Conservation (phyloP, 805 yeast species). For the Saccharomycopsis sp. region DNA sequence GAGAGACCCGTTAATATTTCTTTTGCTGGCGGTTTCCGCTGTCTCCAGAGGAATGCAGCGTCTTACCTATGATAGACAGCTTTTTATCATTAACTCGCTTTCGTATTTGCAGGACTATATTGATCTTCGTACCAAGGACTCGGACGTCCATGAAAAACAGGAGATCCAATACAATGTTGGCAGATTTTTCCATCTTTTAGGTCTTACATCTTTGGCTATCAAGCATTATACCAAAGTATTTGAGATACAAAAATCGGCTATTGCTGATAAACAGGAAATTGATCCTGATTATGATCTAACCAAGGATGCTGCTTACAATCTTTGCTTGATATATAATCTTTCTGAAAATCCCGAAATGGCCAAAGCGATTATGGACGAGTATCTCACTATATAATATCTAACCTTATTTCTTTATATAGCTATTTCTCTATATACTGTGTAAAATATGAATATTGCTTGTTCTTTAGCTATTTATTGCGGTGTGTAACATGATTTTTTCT, state of each 20-base stretch:
- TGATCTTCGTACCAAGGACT: slow-evolving; percentile 25
- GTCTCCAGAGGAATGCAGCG: slow-evolving; percentile 90
- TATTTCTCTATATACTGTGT: no score
- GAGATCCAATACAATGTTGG: slow-evolving; percentile 84
- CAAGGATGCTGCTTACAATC: slow-evolving; percentile 80
- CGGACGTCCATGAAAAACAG: slow-evolving; percentile 45
- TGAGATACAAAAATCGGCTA: slow-evolving; percentile 20
- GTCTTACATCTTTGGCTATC: slow-evolving; percentile 67
- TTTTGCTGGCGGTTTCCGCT: slow-evolving; percentile 72
- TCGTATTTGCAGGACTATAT: slow-evolving; percentile 69
- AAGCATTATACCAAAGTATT: slow-evolving; percentile 68
- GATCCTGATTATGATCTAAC: slow-evolving; percentile 45
- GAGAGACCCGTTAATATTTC: slow-evolving; percentile 71
- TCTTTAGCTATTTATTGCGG: no score
- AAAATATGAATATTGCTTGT: no score
- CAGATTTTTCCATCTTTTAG: slow-evolving; percentile 76
- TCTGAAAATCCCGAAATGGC: slow-evolving; percentile 71
- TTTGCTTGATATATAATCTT: slow-evolving; percentile 64
- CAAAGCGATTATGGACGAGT: slow-evolving; percentile 53
- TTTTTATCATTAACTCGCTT: slow-evolving; percentile 82
- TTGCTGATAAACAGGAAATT: not conserved
- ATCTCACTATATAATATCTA: no score
- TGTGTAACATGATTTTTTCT: no score
- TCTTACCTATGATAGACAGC: slow-evolving; percentile 75
- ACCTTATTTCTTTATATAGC: no score